phyloP scores from a whole-genome alignment of 805 yeast species.

The Yamadazyma phyllophila region DNA sequence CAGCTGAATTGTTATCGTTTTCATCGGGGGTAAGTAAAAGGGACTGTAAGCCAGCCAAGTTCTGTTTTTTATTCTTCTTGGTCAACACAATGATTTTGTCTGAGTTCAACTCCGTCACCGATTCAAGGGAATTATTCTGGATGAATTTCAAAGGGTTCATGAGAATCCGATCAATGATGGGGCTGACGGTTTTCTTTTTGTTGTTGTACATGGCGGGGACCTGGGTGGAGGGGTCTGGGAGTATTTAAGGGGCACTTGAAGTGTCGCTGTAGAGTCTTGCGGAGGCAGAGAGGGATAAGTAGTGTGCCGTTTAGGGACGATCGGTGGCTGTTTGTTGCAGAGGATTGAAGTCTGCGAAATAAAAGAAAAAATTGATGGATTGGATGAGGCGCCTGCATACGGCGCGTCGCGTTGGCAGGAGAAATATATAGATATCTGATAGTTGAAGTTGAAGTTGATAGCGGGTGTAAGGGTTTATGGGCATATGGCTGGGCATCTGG shows the following conservation, averaged over 20 bases:
- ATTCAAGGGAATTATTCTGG: conserved; percentile 15
- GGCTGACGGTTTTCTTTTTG: conserved; percentile 12
- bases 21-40: neutral
- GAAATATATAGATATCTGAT: no score
- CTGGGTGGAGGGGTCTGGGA: no score
- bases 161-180: conserved; percentile 15
- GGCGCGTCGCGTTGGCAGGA: conserved; percentile 3
- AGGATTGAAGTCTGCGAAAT: conserved; percentile 1
- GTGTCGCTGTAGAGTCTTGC: neutral
- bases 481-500: no score
- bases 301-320: neutral
- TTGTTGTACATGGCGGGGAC: conserved; percentile 1
- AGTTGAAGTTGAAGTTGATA: no score
- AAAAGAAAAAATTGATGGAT: conserved; percentile 5
- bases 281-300: neutral
- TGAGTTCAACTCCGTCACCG: conserved; percentile 10
- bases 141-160: conserved; percentile 16
- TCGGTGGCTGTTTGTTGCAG: neutral
- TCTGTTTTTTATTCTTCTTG: conserved; percentile 10
- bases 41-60: no score
- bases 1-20: no score
- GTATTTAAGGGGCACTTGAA: no score
- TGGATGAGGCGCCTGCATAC: conserved; percentile 4
- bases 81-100: conserved; percentile 15
- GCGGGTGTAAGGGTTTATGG: no score